Evolutionary conservation across 2,329 filamentous ascomycete genomes (phyloP), one percentile per base, ranked within the genome.

Genomic region (Acrocalymma vagum): DNA sequence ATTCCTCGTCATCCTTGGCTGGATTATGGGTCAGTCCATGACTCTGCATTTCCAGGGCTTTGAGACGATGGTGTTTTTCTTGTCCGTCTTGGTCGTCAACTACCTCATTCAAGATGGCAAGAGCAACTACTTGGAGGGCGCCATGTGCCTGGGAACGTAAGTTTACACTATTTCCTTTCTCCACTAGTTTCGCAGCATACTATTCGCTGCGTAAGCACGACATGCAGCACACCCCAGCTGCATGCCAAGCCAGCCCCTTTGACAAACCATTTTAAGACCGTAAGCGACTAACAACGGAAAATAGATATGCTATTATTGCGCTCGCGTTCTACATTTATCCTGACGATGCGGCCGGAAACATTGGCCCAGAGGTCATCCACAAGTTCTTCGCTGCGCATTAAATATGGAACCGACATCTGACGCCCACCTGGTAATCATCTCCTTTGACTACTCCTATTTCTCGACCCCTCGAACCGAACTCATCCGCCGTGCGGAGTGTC

Each of bases 91-190:
- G 51, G 90, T 95, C 49, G 88, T 93, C 70, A 94, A 93, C 71
- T 95, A 94, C 65, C 73, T 95, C 45, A 90, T 95, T 32, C 76
- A 93, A 46, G 90, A 95, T 60, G 90, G 90, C 9, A 81, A 90
- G 65, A 90, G 86, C 65, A 95, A 95, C 64, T 95, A 94, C 59
- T 81, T 95, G 9, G 90, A 95, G 72, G 90, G 90, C 10, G 85
- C 85, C 39, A 78, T 78, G 75, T 78, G 75, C 50, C 56, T 79
- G 26, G 76, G 75, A 55, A 75, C 71, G 47, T 69, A 56, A 63
- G 66, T 65, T 24, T 43, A 27, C 38, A 25, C 9, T 22, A 7
- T 18, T 23, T 22, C 26, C 21, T 9, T n/a, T 31, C 22, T 29
- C 15, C 18, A 35, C 33, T 15, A 29, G 35, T n/a, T 13, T 18